Percentiles rank a stretch among this genome's conserved stretches.
Evolutionary conservation across 495 filamentous ascomycete species (phyloP).

Genomic region (Oleoguttula mirabilis): DNA sequence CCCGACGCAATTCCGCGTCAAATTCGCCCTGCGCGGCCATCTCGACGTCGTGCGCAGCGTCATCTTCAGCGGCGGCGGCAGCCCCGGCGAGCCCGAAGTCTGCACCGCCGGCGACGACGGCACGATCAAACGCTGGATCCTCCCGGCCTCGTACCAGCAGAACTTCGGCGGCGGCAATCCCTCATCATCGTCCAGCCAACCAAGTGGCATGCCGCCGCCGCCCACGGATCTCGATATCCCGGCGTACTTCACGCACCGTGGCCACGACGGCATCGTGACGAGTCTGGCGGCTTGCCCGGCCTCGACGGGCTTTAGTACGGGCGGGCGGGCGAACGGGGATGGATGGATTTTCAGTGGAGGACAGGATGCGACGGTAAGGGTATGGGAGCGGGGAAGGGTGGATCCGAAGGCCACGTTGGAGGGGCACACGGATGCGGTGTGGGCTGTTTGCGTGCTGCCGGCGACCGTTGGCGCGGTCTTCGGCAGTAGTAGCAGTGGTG

Average conservation of each 20-base stretch:
- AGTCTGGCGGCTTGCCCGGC: constrained; percentile 76
- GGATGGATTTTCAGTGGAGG: constrained; percentile 98
- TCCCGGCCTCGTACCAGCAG: constrained; percentile 59
- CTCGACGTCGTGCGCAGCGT: constrained; percentile 86
- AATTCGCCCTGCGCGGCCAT: constrained; percentile 84
- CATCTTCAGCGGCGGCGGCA: constrained; percentile 92
- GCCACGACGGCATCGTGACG: constrained; percentile 81
- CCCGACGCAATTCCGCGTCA: constrained; percentile 59
- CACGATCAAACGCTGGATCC: constrained; percentile 90
- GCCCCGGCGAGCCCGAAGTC: constrained; percentile 87
- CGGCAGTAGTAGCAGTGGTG: constrained; percentile 51
- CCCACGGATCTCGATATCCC: constrained; percentile 66
- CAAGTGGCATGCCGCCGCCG: too few species aligned
- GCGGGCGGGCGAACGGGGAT: constrained; percentile 71
- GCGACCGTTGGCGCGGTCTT: constrained; percentile 66
- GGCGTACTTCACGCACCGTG: constrained; percentile 88
- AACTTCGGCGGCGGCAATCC: constrained; percentile 32
- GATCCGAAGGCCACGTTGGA: constrained; percentile 92
- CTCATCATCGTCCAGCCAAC: too few species aligned
- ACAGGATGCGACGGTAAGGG: constrained; percentile 80
- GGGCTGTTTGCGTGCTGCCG: constrained; percentile 91
- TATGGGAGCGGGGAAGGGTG: constrained; percentile 88
- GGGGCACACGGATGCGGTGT: constrained; percentile 89
- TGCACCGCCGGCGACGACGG: constrained; percentile 95
- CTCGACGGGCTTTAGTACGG: constrained; percentile 72